Base-by-base conservation (phyloP, 345 rosid species). In the Noccaea bulbosa region DNA sequence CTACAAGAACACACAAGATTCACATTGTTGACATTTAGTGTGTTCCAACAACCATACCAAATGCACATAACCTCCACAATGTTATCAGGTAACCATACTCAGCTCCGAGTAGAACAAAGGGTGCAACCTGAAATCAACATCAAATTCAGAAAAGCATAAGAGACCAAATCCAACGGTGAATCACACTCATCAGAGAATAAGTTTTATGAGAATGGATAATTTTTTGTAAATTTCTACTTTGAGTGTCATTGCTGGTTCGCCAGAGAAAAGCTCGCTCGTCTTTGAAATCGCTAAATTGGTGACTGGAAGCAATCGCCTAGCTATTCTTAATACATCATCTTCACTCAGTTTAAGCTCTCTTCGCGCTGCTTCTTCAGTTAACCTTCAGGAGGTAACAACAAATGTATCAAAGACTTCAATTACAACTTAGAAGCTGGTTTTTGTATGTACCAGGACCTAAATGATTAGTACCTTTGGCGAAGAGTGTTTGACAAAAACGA, bases 201-300 rank as follows among this genome's bases (percentile, higher is more conserved):
- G 47, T 48, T 57, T 4, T 39, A 7, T 24, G 37, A 37, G 49
- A 33, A 39, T 11, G 43, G 32, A 10, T 6, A 46, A 2, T 6
- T 4, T 5, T 46, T 40, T 11, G 37, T 2, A 20, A 52, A 38
- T 8, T 8, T 40, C 70, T 83, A 94, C 99, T 79, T 88, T 89
- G 60, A 94, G 93, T 71, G 99, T 94, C 90, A 76, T 91, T 33
- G 87, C 84, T 58, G 97, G 97, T 73, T 94, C 99, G 34, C 97
- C 99, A 4, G 99, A 94, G 88, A 94, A 94, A 49, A 94, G 84
- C 77, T 83, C 80, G 46, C 80, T 81, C 5, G 69, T 81, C 81
- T 79, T 86, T 32, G 81, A 86, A 74, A 89, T 88, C 6, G 80
- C 90, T 61, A 94, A 83, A 79, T 94, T 94, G 35, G 86, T 75